Evolutionary conservation across 2,329 filamentous ascomycete species (phyloP).

Genomic region (Alternaria sp.): DNA sequence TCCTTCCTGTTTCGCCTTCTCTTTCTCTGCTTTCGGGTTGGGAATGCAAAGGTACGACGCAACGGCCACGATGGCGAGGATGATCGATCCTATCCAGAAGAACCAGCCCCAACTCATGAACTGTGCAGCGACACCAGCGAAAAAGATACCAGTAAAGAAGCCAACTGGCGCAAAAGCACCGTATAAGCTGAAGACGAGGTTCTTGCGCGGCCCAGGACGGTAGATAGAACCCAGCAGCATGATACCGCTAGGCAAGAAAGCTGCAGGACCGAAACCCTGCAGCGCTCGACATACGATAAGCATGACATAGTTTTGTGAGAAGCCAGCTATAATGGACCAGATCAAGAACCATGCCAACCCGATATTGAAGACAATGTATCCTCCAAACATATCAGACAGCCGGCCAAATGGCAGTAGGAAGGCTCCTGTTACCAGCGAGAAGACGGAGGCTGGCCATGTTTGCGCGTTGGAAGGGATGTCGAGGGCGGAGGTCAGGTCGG

Average conservation of each 20-base stretch:
- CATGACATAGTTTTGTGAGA: conserved; percentile 71
- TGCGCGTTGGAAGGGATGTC: conserved; percentile 69
- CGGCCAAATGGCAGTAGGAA: conserved; percentile 58
- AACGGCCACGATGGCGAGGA: conserved; percentile 38
- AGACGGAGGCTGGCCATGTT: conserved; percentile 52
- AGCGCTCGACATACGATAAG: conserved; percentile 75
- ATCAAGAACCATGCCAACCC: conserved; percentile 68
- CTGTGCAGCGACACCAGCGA: conserved; percentile 42
- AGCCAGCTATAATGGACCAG: conserved; percentile 74
- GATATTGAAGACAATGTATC: conserved; percentile 68
- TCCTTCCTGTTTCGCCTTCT: background rate
- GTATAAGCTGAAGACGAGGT: conserved; percentile 68
- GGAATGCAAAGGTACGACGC: conserved; percentile 41
- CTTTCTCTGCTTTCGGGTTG: conserved; percentile 19
- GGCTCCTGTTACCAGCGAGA: conserved; percentile 46
- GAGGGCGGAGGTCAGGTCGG: conserved; percentile 66
- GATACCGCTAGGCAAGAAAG: conserved; percentile 72
- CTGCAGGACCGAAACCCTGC: conserved; percentile 75
- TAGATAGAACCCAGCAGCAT: conserved; percentile 70
- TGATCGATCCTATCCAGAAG: conserved; percentile 43
- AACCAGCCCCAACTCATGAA: conserved; percentile 42
- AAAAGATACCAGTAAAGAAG: conserved; percentile 50
- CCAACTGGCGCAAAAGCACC: conserved; percentile 59
- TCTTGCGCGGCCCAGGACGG: conserved; percentile 72
- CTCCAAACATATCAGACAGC: conserved; percentile 66